Base-by-base conservation (phyloP, 208 protist species). In the Endotrypanum monterogeii region DNA sequence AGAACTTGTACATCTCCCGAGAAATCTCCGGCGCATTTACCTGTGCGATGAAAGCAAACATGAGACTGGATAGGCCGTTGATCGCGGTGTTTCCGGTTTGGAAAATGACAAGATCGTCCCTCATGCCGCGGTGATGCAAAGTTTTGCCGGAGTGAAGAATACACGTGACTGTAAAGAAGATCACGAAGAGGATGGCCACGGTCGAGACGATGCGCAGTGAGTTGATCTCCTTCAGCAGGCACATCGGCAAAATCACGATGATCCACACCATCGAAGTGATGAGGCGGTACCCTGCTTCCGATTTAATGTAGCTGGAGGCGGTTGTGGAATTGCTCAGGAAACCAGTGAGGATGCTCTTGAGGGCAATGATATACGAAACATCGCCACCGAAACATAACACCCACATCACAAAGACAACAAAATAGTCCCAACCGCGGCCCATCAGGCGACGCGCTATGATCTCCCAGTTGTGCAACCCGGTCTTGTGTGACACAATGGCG, bases 201-300 rank as follows among this genome's bases (percentile, higher is more conserved):
- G 83, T 74, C 1, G 91, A 94, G 11, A 91, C 32, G 62, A 87
- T 71, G 12, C 93, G 88, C 30, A 97, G 82, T 0, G 89, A 95
- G 76, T 94, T 94, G 71, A 97, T 92, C 67, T 89, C 83, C 78
- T 90, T 89, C 5, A 75, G 87, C 32, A 94, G 67, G 44, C 76
- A 93, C 57, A 96, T 63, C 35, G 58, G 58, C 20, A 63, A 35
- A 6, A 63, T 63, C 58, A 63, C 58, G 35, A 14, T 8, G 57
- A 94, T 60, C 89, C 89, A 96, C 30, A 96, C 61, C 32, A 80
- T 52, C 55, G 78, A 71, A 3, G 82, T 83, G 44, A 96, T 74
- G 12, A 93, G 46, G 35, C 86, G 85, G 9, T 73, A 67, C 3
- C 89, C 87, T 14, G 23, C 8, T 16, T 78, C 44, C 35, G 71